phyloP scores from a whole-genome alignment of 2,329 filamentous ascomycete species.

The Penicillium sp. region DNA sequence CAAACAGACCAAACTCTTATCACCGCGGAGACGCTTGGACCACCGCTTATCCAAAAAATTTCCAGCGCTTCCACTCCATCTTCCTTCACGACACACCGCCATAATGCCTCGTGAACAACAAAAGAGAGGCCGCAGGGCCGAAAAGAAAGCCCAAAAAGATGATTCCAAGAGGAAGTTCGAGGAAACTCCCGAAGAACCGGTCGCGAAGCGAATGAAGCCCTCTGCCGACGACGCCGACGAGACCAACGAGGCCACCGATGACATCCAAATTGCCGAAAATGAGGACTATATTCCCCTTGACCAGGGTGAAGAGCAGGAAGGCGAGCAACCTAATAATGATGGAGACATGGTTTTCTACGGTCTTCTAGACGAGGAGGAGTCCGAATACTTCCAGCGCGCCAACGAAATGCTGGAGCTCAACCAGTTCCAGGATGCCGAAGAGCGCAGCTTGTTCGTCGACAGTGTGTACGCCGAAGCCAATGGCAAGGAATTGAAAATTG shows the following conservation, averaged over 20 bases:
- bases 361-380: slow-evolving; percentile 86
- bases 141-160: slow-evolving; percentile 41
- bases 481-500: slow-evolving; percentile 93
- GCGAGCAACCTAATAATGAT: slow-evolving; percentile 23
- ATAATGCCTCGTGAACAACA: slow-evolving; percentile 49
- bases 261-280: slow-evolving; percentile 20
- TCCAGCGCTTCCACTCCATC: slow-evolving; percentile 15
- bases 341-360: slow-evolving; percentile 80
- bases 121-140: slow-evolving; percentile 47
- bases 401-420: slow-evolving; percentile 89
- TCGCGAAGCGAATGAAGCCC: slow-evolving; percentile 42
- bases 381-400: slow-evolving; percentile 89
- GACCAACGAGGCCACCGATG: slow-evolving; percentile 10
- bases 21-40: slow-evolving; percentile 32
- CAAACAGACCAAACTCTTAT: slow-evolving; percentile 34
- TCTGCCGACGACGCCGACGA: slow-evolving; percentile 22
- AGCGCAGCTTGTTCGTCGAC: slow-evolving; percentile 67
- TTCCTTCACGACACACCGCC: slow-evolving; percentile 7
- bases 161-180: slow-evolving; percentile 40
- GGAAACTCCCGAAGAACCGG: slow-evolving; percentile 31
- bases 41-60: slow-evolving; percentile 39
- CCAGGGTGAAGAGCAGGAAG: slow-evolving; percentile 22
- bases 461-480: slow-evolving; percentile 83
- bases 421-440: slow-evolving; percentile 75
- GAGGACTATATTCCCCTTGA: slow-evolving; percentile 42